A percentile compares a stretch with the other conserved stretches of the same genome.
These are phyloP conservation scores for Galium porrigens DNA, from an alignment of 305 asterid genomes.

Conservation along the genomic window DNA sequence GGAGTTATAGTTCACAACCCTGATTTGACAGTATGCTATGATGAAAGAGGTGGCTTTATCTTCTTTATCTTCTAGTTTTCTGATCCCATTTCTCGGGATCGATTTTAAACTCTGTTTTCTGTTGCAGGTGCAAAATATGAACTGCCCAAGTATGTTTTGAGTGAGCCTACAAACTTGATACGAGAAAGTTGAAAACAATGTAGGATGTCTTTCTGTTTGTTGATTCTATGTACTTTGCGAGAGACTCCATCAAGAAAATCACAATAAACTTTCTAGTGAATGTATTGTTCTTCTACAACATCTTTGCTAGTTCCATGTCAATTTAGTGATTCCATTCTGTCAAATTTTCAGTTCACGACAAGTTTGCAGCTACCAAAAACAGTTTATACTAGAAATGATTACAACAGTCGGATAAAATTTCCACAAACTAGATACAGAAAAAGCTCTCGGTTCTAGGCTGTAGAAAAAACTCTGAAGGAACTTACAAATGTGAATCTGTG, in stretches of 20 bases:
- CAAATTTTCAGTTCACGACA: neutral
- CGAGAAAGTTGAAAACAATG: constrained; percentile 27
- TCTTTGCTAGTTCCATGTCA: neutral
- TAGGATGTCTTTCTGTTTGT: constrained; percentile 3
- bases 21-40: constrained; percentile 65
- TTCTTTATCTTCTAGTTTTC: neutral
- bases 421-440: constrained; percentile 4
- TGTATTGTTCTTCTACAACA: neutral
- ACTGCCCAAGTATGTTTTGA: constrained; percentile 64
- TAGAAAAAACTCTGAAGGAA: neutral
- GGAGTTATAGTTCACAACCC: constrained; percentile 51
- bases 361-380: neutral
- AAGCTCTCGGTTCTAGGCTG: neutral
- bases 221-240: constrained; percentile 12
- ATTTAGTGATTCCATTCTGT: neutral
- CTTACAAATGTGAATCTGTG: neutral
- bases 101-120: neutral
- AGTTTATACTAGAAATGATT: neutral
- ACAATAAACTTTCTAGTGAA: neutral
- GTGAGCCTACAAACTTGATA: constrained; percentile 77
- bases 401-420: neutral
- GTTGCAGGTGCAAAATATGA: constrained; percentile 73
- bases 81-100: neutral
- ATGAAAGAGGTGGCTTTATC: constrained; percentile 41
- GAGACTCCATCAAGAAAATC: constrained; percentile 3